phyloP scores from a whole-genome alignment of 164 flowering plant genomes.

The Annona squamosa region DNA sequence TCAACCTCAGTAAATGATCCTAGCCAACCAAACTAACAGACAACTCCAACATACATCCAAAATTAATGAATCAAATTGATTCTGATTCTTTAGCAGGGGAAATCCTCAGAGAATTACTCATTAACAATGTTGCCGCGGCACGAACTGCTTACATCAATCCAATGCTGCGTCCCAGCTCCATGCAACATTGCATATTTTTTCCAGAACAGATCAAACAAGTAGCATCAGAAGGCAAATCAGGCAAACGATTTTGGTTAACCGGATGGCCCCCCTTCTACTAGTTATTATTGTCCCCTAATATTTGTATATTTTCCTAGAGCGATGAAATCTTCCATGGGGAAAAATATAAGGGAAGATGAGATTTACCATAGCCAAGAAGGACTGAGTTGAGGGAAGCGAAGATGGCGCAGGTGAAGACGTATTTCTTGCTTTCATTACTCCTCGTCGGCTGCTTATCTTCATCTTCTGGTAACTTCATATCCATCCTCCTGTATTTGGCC shows the following conservation, averaged over 20 bases:
- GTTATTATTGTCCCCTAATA: not conserved
- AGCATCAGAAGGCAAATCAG: not conserved
- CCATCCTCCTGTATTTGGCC: conserved; percentile 20
- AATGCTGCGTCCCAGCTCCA: not conserved
- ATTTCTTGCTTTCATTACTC: conserved; percentile 12
- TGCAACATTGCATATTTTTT: not conserved
- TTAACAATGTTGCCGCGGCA: not conserved
- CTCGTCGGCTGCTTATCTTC: conserved; percentile 3
- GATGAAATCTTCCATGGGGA: not conserved
- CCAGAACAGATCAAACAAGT: not conserved
- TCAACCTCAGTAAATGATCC: not conserved
- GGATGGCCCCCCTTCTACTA: too few relatives aligned
- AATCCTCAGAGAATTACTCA: not conserved
- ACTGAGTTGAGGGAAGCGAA: conserved; percentile 33
- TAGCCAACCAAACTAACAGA: not conserved
- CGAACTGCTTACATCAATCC: not conserved
- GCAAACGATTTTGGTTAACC: not conserved
- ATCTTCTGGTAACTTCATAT: conserved; percentile 12
- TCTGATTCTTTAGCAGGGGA: not conserved
- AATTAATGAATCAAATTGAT: not conserved
- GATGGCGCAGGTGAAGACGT: conserved; percentile 24
- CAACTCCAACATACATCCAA: not conserved
- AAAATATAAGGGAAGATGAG: not conserved
- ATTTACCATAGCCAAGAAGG: conserved; percentile 32
- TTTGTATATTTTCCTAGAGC: not conserved